phyloP scores from a whole-genome alignment of 768 basidiomycete species.

The Hygrophoropsis aurantiaca region DNA sequence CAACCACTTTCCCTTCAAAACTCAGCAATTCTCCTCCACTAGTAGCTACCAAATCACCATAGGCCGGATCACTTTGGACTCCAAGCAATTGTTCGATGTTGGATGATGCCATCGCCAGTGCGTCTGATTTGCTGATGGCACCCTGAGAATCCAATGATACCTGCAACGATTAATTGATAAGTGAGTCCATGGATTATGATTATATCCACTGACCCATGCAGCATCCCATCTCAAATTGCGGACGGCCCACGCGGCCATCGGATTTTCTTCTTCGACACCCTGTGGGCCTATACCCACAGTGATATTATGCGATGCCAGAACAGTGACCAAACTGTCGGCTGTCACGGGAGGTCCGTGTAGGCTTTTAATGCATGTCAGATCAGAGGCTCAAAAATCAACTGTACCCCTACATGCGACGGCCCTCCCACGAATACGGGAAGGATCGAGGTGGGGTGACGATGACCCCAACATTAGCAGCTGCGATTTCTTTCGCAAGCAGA shows the following conservation, averaged over 20 bases:
- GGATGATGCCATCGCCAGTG: conserved; percentile 51
- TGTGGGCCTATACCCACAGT: conserved; percentile 62
- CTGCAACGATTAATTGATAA: conserved; percentile 17
- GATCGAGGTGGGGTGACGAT: conserved; percentile 66
- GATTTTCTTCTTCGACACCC: conserved; percentile 43
- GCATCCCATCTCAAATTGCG: conserved; percentile 78
- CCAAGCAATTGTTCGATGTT: conserved; percentile 52
- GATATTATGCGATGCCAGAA: conserved; percentile 67
- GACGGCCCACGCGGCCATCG: conserved; percentile 49
- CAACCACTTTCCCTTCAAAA: conserved; percentile 47
- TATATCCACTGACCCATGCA: conserved; percentile 63
- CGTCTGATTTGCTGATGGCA: conserved; percentile 41
- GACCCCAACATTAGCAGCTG: conserved; percentile 65
- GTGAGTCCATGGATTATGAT: no score
- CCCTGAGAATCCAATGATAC: conserved; percentile 41
- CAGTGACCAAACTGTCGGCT: conserved; percentile 52
- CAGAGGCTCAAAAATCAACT: no score
- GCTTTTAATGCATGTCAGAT: conserved; percentile 9
- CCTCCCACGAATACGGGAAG: conserved; percentile 75
- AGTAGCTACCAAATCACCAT: conserved; percentile 58
- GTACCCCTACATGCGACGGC: conserved; percentile 32
- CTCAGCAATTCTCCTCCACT: conserved; percentile 54
- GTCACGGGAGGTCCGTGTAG: conserved; percentile 31
- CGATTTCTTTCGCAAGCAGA: conserved; percentile 71
- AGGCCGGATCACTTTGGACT: conserved; percentile 13